Percentiles rank a stretch among this genome's conserved stretches.
These are phyloP conservation scores for Phaeosphaeriaceae sp. DNA, from an alignment of 2,329 filamentous ascomycete species.

Conservation along the genomic window DNA sequence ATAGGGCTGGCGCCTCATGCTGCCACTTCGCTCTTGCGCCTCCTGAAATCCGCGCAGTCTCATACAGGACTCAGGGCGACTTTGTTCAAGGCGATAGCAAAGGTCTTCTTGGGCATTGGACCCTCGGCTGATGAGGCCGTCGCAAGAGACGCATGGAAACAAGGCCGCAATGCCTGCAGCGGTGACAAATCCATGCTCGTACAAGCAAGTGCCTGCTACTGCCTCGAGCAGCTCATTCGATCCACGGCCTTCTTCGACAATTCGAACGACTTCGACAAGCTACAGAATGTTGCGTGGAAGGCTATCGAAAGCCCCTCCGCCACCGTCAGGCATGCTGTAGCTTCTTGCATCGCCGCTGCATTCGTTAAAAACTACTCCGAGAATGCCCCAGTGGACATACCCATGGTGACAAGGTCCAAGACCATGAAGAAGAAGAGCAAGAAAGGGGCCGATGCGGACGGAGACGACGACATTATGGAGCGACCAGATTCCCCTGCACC, in stretches of 20 bases:
- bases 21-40: slow-evolving; percentile 74
- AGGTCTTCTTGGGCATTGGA: slow-evolving; percentile 77
- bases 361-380: slow-evolving; percentile 82
- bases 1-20: slow-evolving; percentile 81
- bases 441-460: slow-evolving; percentile 67
- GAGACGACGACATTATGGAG: slow-evolving; percentile 73
- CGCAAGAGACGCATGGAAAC: slow-evolving; percentile 93
- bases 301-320: slow-evolving; percentile 79
- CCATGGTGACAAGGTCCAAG: slow-evolving; percentile 60
- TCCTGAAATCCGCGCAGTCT: slow-evolving; percentile 78
- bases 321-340: slow-evolving; percentile 82
- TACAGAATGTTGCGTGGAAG: slow-evolving; percentile 85
- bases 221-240: slow-evolving; percentile 75
- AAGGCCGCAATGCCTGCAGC: slow-evolving; percentile 76
- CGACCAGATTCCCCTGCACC: slow-evolving; percentile 78
- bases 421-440: slow-evolving; percentile 76
- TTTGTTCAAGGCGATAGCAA: slow-evolving; percentile 76
- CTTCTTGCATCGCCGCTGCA: slow-evolving; percentile 82
- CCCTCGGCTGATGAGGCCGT: slow-evolving; percentile 81
- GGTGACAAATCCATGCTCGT: slow-evolving; percentile 85
- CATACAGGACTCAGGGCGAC: slow-evolving; percentile 84
- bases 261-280: slow-evolving; percentile 85
- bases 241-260: slow-evolving; percentile 86
- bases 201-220: slow-evolving; percentile 78
- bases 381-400: slow-evolving; percentile 49